These are phyloP conservation scores for Didymella keratinophila DNA, from an alignment of 2,329 filamentous ascomycete genomes.

Conservation along the genomic window DNA sequence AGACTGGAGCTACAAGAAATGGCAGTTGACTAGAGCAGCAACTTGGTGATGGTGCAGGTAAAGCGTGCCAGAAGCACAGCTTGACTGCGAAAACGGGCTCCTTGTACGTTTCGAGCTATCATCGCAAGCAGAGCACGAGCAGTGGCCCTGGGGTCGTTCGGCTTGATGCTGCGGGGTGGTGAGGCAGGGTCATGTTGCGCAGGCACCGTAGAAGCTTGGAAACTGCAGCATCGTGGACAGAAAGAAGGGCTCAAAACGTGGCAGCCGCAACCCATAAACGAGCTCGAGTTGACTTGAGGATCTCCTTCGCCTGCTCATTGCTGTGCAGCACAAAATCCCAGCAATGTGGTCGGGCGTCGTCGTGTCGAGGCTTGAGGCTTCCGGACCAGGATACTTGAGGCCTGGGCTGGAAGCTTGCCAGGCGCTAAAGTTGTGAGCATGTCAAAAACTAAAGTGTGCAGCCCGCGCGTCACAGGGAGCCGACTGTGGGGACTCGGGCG, in stretches of 20 bases:
- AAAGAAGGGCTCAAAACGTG: constrained; percentile 34
- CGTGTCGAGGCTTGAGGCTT: constrained; percentile 39
- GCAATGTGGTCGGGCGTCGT: constrained; percentile 45
- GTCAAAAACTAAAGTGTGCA: constrained; percentile 40
- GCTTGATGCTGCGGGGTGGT: constrained; percentile 15
- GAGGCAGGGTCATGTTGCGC: constrained; percentile 6
- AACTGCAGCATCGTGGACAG: constrained; percentile 6
- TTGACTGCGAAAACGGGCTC: constrained; percentile 3
- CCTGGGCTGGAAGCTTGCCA: constrained; percentile 26
- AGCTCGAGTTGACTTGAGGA: constrained; percentile 16
- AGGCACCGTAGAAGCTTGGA: constrained; percentile 13
- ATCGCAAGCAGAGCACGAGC: constrained; percentile 10
- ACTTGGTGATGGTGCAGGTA: constrained; percentile 35
- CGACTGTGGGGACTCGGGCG: constrained; percentile 35
- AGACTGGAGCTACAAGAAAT: constrained; percentile 21
- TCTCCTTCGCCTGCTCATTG: constrained; percentile 20
- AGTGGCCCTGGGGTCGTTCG: constrained; percentile 21
- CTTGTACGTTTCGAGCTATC: constrained; percentile 6
- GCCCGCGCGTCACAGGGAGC: constrained; percentile 37
- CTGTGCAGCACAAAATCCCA: constrained; percentile 39
- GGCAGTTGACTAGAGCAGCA: constrained; percentile 9
- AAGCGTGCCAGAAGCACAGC: constrained; percentile 16
- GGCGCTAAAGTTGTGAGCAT: constrained; percentile 30
- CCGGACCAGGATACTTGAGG: constrained; percentile 28
- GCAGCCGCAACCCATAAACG: constrained; percentile 37